Percentiles rank a stretch among this genome's conserved stretches.
These are phyloP conservation scores for Eutypa lata DNA, from an alignment of 2,329 filamentous ascomycete species.

Conservation along the genomic window DNA sequence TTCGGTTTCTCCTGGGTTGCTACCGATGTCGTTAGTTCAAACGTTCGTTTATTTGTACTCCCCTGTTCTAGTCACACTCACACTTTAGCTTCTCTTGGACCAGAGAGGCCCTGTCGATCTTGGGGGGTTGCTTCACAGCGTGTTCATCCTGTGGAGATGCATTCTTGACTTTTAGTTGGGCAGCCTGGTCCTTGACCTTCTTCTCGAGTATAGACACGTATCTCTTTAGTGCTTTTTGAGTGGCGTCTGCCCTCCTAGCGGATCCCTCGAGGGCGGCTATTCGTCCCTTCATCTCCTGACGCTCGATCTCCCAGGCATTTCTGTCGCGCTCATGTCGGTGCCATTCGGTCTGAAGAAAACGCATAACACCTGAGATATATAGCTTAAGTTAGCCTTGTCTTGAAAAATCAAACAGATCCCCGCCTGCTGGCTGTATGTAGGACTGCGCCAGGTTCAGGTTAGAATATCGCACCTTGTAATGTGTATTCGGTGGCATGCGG, in stretches of 20 bases:
- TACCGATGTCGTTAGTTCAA: constrained; percentile 22
- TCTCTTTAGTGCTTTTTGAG: constrained; percentile 85
- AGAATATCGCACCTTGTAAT: constrained; percentile 43
- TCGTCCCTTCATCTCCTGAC: constrained; percentile 97
- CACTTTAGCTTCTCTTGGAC: constrained; percentile 56
- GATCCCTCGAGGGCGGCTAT: constrained; percentile 94
- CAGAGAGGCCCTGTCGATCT: constrained; percentile 45
- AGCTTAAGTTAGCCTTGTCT: constrained; percentile 5
- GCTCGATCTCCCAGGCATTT: constrained; percentile 98
- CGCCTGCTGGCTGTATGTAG: too few relatives aligned
- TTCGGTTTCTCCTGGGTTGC: constrained; percentile 40
- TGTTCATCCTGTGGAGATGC: constrained; percentile 42
- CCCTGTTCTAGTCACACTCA: constrained; percentile 30
- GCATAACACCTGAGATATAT: constrained; percentile 86
- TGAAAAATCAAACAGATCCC: background rate
- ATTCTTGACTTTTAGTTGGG: constrained; percentile 58
- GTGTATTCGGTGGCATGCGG: constrained; percentile 62
- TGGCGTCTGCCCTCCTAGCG: constrained; percentile 77
- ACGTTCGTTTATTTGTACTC: background rate
- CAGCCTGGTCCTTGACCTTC: constrained; percentile 79
- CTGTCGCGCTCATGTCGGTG: constrained; percentile 96
- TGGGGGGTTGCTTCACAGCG: constrained; percentile 40
- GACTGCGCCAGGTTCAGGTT: too few relatives aligned
- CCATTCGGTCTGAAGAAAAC: constrained; percentile 98
- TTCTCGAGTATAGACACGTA: constrained; percentile 87